phyloP scores from a whole-genome alignment of 108 stramenopile species.

The Cafeteria roenbergensis region DNA sequence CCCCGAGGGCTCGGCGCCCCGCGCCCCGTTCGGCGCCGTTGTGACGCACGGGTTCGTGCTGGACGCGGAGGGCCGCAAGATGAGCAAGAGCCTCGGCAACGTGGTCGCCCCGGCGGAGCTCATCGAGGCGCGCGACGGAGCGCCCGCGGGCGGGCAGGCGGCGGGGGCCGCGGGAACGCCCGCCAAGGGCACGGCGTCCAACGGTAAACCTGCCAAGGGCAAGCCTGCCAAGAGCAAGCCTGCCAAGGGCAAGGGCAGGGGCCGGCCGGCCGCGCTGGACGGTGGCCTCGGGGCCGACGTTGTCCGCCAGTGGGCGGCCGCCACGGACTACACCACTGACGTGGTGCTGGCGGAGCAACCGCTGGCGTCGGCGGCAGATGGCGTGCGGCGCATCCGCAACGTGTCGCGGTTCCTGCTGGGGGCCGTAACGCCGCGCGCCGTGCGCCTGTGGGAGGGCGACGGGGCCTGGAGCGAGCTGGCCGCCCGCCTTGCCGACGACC shows the following conservation, averaged over 20 bases:
- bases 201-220: background rate
- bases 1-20: conserved; percentile 26
- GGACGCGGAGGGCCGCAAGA: conserved; percentile 96
- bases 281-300: conserved; percentile 86
- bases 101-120: conserved; percentile 89
- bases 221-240: background rate
- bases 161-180: background rate
- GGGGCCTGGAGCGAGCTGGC: no score
- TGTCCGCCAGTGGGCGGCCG: conserved; percentile 88
- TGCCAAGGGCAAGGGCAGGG: background rate
- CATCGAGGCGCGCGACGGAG: conserved; percentile 47
- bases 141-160: background rate
- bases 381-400: conserved; percentile 84
- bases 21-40: conserved; percentile 77
- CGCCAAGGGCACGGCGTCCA: background rate
- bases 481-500: no score
- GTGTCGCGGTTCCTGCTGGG: conserved; percentile 84
- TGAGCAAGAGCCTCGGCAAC: conserved; percentile 94
- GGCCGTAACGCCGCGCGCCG: no score
- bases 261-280: background rate
- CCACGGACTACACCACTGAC: conserved; percentile 85
- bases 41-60: conserved; percentile 95
- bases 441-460: no score
- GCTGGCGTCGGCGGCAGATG: conserved; percentile 78
- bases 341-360: conserved; percentile 73